phyloP scores from a whole-genome alignment of 31 red algal species.

The Odonthalia washingtoniensis region DNA sequence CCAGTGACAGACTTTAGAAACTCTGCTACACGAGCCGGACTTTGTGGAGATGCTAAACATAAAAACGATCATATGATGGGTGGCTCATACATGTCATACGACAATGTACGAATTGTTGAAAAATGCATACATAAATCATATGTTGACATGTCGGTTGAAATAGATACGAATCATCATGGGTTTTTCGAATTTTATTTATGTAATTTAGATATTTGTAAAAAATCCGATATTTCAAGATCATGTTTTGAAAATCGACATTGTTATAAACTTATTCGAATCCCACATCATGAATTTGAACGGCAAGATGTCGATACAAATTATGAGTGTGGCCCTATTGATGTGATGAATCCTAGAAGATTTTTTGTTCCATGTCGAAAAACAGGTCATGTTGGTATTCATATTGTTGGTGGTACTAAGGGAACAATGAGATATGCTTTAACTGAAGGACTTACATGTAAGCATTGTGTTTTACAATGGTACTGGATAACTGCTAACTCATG shows the following conservation, averaged over 20 bases:
- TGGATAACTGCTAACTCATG: constrained; percentile 87
- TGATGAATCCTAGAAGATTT: constrained; percentile 47
- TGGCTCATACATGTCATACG: constrained; percentile 26
- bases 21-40: neutral
- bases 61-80: constrained; percentile 16
- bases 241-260: constrained; percentile 58
- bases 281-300: constrained; percentile 43
- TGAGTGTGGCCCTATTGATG: constrained; percentile 82
- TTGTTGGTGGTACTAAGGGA: constrained; percentile 48
- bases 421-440: constrained; percentile 56
- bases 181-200: constrained; percentile 86
- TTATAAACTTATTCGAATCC: constrained; percentile 45
- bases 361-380: constrained; percentile 58
- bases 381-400: neutral
- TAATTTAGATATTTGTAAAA: constrained; percentile 62
- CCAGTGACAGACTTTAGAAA: constrained; percentile 36
- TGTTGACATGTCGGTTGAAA: constrained; percentile 7
- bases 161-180: constrained; percentile 66
- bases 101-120: constrained; percentile 1
- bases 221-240: constrained; percentile 7
- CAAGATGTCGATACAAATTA: constrained; percentile 10
- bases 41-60: constrained; percentile 38
- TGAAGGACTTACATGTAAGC: constrained; percentile 15
- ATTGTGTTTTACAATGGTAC: constrained; percentile 80
- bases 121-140: neutral